These are phyloP conservation scores for Termitomyces sp. DNA, from an alignment of 768 basidiomycete species.

Conservation along the genomic window DNA sequence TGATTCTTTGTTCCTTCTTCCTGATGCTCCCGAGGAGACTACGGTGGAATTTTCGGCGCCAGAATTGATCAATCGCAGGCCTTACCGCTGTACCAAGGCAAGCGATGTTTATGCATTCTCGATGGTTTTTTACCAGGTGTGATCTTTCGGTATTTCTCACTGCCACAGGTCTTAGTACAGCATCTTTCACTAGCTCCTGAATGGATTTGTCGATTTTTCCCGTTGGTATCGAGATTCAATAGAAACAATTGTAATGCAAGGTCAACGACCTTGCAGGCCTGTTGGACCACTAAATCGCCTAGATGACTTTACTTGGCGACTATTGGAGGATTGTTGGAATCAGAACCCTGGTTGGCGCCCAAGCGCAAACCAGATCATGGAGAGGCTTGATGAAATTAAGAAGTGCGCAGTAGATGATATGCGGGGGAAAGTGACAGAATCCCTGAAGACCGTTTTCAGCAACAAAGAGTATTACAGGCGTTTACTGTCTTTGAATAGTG, in stretches of 20 bases:
- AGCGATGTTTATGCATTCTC: background rate
- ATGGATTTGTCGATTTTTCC: background rate
- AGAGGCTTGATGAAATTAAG: background rate
- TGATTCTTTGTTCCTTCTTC: no score
- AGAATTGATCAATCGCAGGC: background rate
- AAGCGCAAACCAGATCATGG: background rate
- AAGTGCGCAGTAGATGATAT: background rate
- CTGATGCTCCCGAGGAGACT: no score
- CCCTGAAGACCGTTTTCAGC: background rate
- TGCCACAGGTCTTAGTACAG: background rate
- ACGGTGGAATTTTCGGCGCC: background rate
- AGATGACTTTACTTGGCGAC: background rate
- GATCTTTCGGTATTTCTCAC: background rate
- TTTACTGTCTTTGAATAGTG: background rate
- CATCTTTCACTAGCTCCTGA: background rate
- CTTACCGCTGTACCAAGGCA: background rate
- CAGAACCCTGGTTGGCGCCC: background rate
- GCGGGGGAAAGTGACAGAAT: background rate
- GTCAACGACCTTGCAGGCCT: background rate
- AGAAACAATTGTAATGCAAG: background rate
- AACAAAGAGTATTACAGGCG: background rate
- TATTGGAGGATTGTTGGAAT: background rate
- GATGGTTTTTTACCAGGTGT: background rate
- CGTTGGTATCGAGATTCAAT: background rate
- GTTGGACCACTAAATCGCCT: background rate